A percentile compares a stretch with the other conserved stretches of the same genome.
Evolutionary conservation across 441 rosid genomes (phyloP).

Genomic region (Viola pubescens): DNA sequence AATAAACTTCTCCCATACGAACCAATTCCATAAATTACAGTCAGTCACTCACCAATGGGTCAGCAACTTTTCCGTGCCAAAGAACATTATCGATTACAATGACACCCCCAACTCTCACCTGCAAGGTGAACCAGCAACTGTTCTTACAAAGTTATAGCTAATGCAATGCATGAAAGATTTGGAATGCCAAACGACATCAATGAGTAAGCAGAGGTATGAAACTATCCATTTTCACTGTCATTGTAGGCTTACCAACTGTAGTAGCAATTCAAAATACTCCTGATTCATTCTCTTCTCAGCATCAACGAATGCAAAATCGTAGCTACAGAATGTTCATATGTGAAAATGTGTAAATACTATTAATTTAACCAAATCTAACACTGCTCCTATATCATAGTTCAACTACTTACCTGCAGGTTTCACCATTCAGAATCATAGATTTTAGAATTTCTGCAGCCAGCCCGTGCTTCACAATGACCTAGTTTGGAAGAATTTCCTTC

Average conservation of each 20-base stretch:
- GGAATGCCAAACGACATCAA: neutral
- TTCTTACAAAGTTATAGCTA: constrained; percentile 10
- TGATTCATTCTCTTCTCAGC: constrained; percentile 90
- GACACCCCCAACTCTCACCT: constrained; percentile 82
- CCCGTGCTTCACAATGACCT: constrained; percentile 71
- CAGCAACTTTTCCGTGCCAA: constrained; percentile 90
- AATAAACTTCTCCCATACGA: constrained; percentile 4
- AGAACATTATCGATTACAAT: constrained; percentile 86
- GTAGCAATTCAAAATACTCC: constrained; percentile 76
- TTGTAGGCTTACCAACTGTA: constrained; percentile 58
- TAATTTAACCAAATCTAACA: neutral
- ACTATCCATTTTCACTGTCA: constrained; percentile 6
- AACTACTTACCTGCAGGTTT: constrained; percentile 51
- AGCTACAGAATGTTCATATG: constrained; percentile 34
- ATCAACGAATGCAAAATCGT: constrained; percentile 90
- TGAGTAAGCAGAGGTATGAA: neutral
- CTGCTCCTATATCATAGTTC: neutral
- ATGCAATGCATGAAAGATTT: constrained; percentile 3
- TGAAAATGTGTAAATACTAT: constrained; percentile 7
- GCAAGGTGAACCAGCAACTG: constrained; percentile 15
- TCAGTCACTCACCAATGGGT: constrained; percentile 48
- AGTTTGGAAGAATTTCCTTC: constrained; percentile 17
- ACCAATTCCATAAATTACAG: constrained; percentile 7
- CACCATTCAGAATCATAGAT: constrained; percentile 62
- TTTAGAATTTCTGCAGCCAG: constrained; percentile 58